Base-by-base conservation (phyloP, 805 yeast species). In the Dipodascopsis uninucleata region DNA sequence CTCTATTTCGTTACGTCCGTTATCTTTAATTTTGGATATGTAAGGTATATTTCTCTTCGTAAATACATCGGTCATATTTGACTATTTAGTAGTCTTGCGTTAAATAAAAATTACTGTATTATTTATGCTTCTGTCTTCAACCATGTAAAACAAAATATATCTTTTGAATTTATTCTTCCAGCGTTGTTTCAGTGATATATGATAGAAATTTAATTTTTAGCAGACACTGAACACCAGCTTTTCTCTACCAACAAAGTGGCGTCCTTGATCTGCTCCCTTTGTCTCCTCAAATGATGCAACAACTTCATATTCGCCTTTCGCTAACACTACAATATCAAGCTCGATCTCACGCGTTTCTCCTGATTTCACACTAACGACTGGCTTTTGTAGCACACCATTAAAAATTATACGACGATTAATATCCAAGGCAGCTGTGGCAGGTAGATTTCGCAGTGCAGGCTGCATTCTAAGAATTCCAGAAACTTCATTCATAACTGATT, bases 301-400 rank as follows among this genome's bases (percentile, higher is more conserved):
- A 82, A 95, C 81, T 61, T 85, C 93, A 60, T 81, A 88, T 37
- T 77, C 81, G 1, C 97, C 97, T 35, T 72, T 72, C 43, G 84
- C 89, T 29, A 89, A 66, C 3, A 86, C 75, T 16, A 81, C 72
- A 38, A 81, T 74, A 5, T 85, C 78, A 31, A 83, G 60, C 20
- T 70, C 70, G 24, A 78, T 66, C 1, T 61, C 67, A 3, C 66
- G 41, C 0, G 68, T 57, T 21, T 66, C 71, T 1, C 76, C 74
- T 0, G 82, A 71, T 1, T 56, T 57, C 1, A 81, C 55, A 1
- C n/a, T 29, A 7, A 33, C 37, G 4, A 80, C 59, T 20, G 76
- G 74, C 22, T 68, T 71, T 56, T 85, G 94, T 22, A 84, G 64
- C 2, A 77, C 71, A 1, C 97, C 97, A 57, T 85, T 84, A 60